phyloP scores from a whole-genome alignment of 768 basidiomycete species.

The Boletus sp. region DNA sequence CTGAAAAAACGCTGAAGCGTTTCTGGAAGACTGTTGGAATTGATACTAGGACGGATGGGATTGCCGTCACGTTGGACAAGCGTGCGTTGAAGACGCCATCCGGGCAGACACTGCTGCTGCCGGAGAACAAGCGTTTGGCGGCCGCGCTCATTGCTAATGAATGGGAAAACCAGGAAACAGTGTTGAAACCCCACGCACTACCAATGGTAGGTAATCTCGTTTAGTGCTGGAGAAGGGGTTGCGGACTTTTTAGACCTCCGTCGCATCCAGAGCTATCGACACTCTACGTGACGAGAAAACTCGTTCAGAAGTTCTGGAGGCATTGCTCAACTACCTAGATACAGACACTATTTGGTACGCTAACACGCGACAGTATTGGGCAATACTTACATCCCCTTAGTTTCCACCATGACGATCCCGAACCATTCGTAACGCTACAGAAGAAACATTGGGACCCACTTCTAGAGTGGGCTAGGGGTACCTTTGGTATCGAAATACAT shows the following conservation, averaged over 20 bases:
- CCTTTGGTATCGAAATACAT: constrained; percentile 63
- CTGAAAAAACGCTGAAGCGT: constrained; percentile 79
- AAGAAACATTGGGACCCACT: constrained; percentile 85
- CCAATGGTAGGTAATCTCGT: constrained; percentile 63
- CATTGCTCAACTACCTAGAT: constrained; percentile 81
- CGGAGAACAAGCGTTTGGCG: constrained; percentile 62
- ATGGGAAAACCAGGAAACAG: constrained; percentile 89
- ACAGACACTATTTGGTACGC: constrained; percentile 90
- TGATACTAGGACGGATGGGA: constrained; percentile 49
- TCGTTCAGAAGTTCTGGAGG: constrained; percentile 58
- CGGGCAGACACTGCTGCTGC: constrained; percentile 73
- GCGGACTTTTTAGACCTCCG: constrained; percentile 64
- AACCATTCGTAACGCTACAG: constrained; percentile 73
- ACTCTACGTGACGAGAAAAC: constrained; percentile 55
- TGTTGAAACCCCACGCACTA: constrained; percentile 86
- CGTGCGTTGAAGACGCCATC: constrained; percentile 85
- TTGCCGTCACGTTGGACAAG: constrained; percentile 74
- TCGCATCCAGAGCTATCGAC: constrained; percentile 89
- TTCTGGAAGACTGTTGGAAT: constrained; percentile 95
- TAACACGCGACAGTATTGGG: neutral
- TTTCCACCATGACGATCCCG: constrained; percentile 79
- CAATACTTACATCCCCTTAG: constrained; percentile 36
- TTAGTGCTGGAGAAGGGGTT: neutral
- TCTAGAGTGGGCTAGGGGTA: constrained; percentile 68
- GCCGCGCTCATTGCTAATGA: constrained; percentile 89